phyloP scores from a whole-genome alignment of 495 filamentous ascomycete genomes.

The Lasiosphaeria hispida region DNA sequence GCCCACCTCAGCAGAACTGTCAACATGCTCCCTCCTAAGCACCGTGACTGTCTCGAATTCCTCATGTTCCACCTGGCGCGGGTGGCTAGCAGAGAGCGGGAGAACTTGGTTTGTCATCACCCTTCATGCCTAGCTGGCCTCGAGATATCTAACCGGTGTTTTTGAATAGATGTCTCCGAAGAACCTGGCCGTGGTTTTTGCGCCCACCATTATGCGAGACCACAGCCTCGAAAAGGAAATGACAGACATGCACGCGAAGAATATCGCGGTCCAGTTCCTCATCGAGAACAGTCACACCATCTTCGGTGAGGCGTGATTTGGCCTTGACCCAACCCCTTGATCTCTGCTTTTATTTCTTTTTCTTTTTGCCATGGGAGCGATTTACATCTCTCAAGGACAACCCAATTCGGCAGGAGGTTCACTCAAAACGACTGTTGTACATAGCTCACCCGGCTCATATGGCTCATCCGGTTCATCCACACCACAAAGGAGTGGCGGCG shows the following conservation, averaged over 20 bases:
- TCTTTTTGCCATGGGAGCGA: neutral
- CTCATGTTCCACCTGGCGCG: slow-evolving; percentile 90
- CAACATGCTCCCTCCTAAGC: slow-evolving; percentile 71
- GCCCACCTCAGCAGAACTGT: slow-evolving; percentile 66
- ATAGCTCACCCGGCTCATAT: slow-evolving; percentile 10
- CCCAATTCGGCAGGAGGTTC: neutral
- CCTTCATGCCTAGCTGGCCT: neutral
- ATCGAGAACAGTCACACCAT: slow-evolving; percentile 82
- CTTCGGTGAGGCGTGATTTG: slow-evolving; percentile 49
- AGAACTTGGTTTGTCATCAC: slow-evolving; percentile 62
- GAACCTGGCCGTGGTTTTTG: slow-evolving; percentile 96
- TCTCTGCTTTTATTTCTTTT: neutral
- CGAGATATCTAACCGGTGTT: slow-evolving; percentile 17
- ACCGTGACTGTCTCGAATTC: slow-evolving; percentile 88
- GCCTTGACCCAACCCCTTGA: neutral
- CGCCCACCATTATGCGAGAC: slow-evolving; percentile 94
- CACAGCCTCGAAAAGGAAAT: slow-evolving; percentile 86
- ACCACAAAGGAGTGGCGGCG: slow-evolving; percentile 3
- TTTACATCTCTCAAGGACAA: too few species aligned
- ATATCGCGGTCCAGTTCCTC: slow-evolving; percentile 81
- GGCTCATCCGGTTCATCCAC: too few species aligned
- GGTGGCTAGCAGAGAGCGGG: slow-evolving; percentile 74
- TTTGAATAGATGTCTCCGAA: slow-evolving; percentile 73
- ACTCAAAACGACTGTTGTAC: slow-evolving; percentile 10
- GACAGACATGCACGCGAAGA: slow-evolving; percentile 92